Evolutionary conservation across 768 basidiomycete genomes (phyloP).

Genomic region (Xerocomellus dryophilus): DNA sequence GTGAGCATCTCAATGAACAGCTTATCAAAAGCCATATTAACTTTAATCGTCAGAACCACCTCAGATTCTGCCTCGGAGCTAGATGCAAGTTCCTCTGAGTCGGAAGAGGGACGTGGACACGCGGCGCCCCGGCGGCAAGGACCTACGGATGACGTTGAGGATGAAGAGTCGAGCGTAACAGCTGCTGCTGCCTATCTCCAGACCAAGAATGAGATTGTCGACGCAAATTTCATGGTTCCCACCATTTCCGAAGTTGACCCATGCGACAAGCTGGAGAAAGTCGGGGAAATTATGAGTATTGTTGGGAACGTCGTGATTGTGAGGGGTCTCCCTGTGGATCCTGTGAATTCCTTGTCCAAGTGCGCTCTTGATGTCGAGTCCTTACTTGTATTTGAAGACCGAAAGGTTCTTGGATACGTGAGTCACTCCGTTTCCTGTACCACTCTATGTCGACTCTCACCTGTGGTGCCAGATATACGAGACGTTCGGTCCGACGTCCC

Average conservation of each 20-base stretch:
- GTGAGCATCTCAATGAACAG: slow-evolving; percentile 18
- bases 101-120: slow-evolving; percentile 16
- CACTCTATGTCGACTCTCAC: slow-evolving; percentile 14
- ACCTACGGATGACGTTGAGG: slow-evolving; percentile 39
- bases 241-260: slow-evolving; percentile 58
- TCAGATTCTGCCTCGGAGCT: slow-evolving; percentile 36
- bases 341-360: slow-evolving; percentile 47
- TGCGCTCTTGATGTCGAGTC: slow-evolving; percentile 85
- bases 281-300: slow-evolving; percentile 77
- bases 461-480: slow-evolving; percentile 67
- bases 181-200: slow-evolving; percentile 46
- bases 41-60: slow-evolving; percentile 23
- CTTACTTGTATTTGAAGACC: slow-evolving; percentile 84
- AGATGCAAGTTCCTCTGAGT: slow-evolving; percentile 21
- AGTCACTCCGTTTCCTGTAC: slow-evolving; percentile 31
- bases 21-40: slow-evolving; percentile 13
- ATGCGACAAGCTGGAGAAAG: slow-evolving; percentile 66
- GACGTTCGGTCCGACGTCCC: slow-evolving; percentile 90
- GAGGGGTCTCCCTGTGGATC: slow-evolving; percentile 51
- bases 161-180: slow-evolving; percentile 47
- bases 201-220: slow-evolving; percentile 69
- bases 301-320: slow-evolving; percentile 73
- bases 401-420: slow-evolving; percentile 88
- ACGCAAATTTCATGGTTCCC: slow-evolving; percentile 59
- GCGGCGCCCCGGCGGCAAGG: slow-evolving; percentile 5